phyloP scores from a whole-genome alignment of 306 rosid species.

The Cyamopsis tetragonoloba region DNA sequence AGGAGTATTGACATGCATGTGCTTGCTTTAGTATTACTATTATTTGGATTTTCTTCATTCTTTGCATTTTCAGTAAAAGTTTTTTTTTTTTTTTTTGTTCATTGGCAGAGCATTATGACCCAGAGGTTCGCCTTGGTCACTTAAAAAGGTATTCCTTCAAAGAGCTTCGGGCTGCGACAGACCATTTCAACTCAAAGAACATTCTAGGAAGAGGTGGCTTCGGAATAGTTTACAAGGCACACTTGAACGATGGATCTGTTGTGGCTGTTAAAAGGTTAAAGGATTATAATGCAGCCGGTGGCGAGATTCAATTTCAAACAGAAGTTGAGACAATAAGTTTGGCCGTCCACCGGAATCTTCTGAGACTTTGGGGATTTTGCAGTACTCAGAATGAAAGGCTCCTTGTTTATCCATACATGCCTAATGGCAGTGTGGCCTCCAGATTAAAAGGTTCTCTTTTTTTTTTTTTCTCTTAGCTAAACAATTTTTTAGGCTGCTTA shows the following conservation, averaged over 20 bases:
- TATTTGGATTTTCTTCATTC: neutral
- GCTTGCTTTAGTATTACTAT: neutral
- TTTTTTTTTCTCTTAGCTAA: neutral
- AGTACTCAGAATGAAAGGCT: conserved; percentile 90
- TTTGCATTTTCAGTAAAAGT: conserved; percentile 13
- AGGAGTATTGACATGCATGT: neutral
- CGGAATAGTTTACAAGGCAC: conserved; percentile 92
- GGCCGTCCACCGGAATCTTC: conserved; percentile 94
- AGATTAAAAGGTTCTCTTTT: conserved; percentile 65
- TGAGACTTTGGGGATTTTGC: conserved; percentile 89
- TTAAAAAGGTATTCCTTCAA: conserved; percentile 82
- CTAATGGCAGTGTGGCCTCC: conserved; percentile 96
- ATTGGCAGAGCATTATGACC: conserved; percentile 88
- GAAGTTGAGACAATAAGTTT: conserved; percentile 98
- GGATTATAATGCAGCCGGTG: conserved; percentile 88
- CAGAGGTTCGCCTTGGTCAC: conserved; percentile 94
- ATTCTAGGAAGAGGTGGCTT: conserved; percentile 97
- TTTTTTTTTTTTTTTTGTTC: too few species aligned
- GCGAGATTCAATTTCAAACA: conserved; percentile 97
- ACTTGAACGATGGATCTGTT: conserved; percentile 73
- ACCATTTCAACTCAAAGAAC: conserved; percentile 89
- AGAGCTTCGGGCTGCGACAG: conserved; percentile 94
- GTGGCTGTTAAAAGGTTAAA: conserved; percentile 94
- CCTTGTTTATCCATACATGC: conserved; percentile 93
- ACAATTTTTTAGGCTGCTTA: conserved; percentile 12